Evolutionary conservation across 2,329 filamentous ascomycete genomes (phyloP), one percentile per base, ranked within the genome.

Genomic region (Cladophialophora bantiana): DNA sequence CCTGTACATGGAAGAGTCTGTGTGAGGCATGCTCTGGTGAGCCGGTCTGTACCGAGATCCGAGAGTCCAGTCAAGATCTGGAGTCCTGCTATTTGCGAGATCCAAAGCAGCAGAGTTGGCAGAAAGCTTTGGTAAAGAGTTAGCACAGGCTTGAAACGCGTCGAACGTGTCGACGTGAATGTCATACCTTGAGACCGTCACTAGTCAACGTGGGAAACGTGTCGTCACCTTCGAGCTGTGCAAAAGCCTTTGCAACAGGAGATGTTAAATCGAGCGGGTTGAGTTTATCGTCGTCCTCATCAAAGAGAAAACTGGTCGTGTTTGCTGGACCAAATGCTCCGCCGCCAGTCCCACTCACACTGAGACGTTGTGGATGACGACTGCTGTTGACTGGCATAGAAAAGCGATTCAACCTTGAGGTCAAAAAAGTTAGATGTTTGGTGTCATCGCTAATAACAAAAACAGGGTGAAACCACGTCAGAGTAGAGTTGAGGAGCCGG

Each of bases 251-350:
- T 71, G 90, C 85, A 67, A 90, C 88, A 55, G 88, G 86, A 58
- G 87, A 89, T 34, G 86, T 71, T 32, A 73, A 55, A 40, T 70
- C 71, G 20, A 69, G 65, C 18, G 64, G 62, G 58, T 69, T 63
- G 35, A 72, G 59, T 45, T 65, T 93, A 89, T 93, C 93, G 75
- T 94, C 91, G 67, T 91, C 92, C 73, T 93, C 90, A 64, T 90
- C 90, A 76, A 97, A 96, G 42, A 97, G 83, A 75, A 96, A 96
- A 63, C 91, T 89, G 32, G 92, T 87, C 12, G 92, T 93, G 80
- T 95, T 94, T 74, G 93, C 93, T 72, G 92, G 90, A 69, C 95
- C 93, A 45, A 67, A 68, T 42, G 66, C 62, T 36, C 59, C 59
- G 34, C 48, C 60, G 13, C 61, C 53, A 45, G 58, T 55, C 36